Conservation (phyloP, 331 rosid genomes). For the Quercus tomentella region DNA sequence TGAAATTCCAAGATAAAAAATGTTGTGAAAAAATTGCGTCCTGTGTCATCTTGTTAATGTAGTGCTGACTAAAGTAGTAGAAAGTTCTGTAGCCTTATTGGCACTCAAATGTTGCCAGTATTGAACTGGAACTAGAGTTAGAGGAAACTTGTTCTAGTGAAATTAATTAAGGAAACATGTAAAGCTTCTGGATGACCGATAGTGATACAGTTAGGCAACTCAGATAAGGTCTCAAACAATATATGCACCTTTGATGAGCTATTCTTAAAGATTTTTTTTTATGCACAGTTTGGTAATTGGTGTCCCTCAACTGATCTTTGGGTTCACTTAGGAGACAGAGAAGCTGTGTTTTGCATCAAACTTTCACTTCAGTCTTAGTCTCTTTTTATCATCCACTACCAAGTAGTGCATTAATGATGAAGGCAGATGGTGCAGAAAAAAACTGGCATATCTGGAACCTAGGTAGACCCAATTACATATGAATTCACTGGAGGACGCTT, state of each 20-base stretch:
- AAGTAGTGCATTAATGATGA: not conserved
- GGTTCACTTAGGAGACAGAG: not conserved
- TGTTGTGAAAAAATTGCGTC: no score
- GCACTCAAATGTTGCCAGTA: no score
- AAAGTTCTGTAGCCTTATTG: no score
- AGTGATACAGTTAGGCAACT: not conserved
- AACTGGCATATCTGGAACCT: not conserved
- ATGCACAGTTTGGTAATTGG: no score
- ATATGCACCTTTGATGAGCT: no score
- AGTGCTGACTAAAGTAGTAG: no score
- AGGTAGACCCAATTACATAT: constrained; percentile 8
- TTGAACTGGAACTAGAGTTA: no score
- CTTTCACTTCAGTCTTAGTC: not conserved
- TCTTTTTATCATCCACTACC: not conserved
- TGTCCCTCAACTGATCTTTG: not conserved
- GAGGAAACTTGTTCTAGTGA: no score
- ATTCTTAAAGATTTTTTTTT: no score
- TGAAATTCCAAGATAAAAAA: no score
- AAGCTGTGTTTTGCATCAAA: not conserved
- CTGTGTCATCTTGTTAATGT: no score
- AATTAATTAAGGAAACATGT: not conserved
- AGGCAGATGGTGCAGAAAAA: not conserved
- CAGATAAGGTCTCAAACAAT: not conserved
- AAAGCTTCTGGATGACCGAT: not conserved
- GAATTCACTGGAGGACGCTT: constrained; percentile 18